A percentile compares a stretch with the other conserved stretches of the same genome.
These are phyloP conservation scores for Suillus plorans DNA, from an alignment of 768 basidiomycete genomes.

Conservation along the genomic window DNA sequence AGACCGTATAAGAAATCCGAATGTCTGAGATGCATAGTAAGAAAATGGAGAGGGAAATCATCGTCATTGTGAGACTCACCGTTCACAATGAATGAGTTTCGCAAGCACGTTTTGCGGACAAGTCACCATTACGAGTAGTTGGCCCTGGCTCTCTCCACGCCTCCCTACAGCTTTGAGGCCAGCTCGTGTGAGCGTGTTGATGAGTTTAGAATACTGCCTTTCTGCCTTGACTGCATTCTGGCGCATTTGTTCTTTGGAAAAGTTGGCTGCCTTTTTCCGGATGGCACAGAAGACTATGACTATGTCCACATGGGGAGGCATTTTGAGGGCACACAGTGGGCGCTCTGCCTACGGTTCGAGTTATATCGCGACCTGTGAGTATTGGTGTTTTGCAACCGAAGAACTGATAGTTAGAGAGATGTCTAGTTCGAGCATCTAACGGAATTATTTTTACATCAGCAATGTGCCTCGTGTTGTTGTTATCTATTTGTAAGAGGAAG, in stretches of 20 bases:
- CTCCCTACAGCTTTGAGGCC: conserved; percentile 73
- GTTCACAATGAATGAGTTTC: conserved; percentile 69
- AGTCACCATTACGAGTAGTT: conserved; percentile 73
- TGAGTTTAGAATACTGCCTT: conserved; percentile 65
- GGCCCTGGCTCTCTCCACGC: conserved; percentile 72
- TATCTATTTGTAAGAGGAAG: background rate
- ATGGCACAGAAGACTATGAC: conserved; percentile 69
- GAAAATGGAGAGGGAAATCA: background rate
- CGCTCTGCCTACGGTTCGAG: background rate
- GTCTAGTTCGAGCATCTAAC: background rate
- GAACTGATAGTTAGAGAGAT: background rate
- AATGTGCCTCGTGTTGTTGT: background rate
- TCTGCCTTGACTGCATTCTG: conserved; percentile 65
- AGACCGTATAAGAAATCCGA: conserved; percentile 78
- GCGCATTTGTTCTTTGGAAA: conserved; percentile 62
- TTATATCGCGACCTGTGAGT: background rate
- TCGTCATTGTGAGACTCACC: conserved; percentile 44
- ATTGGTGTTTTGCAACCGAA: background rate
- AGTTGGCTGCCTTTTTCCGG: conserved; percentile 25
- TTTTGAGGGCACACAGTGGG: conserved; percentile 10
- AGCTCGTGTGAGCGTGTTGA: conserved; percentile 57
- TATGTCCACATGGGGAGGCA: conserved; percentile 66
- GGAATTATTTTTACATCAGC: background rate
- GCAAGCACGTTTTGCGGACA: conserved; percentile 63
- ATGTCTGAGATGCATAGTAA: conserved; percentile 43